These are phyloP conservation scores for Chenopodium album DNA, from an alignment of 148 eudicot genomes.

Conservation along the genomic window DNA sequence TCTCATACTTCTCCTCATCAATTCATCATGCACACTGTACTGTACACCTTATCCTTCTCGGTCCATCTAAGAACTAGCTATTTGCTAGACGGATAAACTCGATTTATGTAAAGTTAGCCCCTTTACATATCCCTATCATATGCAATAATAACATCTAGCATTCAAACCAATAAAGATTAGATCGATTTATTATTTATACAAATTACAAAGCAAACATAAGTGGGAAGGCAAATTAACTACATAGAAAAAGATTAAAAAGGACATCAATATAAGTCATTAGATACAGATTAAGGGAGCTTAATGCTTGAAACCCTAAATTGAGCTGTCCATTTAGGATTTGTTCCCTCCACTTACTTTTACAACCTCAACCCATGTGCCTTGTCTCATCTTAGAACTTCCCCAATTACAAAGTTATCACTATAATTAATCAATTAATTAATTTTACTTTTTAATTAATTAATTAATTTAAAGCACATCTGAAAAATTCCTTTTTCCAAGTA, in stretches of 20 bases:
- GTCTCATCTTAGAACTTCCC: conserved; percentile 31
- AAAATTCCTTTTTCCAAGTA: conserved; percentile 14
- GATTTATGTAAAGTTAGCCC: too few relatives aligned
- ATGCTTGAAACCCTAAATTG: conserved; percentile 10
- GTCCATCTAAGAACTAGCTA: too few relatives aligned
- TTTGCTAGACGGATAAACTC: too few relatives aligned
- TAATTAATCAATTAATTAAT: too few relatives aligned
- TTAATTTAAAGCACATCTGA: conserved; percentile 7
- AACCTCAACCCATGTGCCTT: conserved; percentile 32
- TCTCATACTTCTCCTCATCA: too few relatives aligned
- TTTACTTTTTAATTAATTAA: background rate
- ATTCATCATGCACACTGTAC: too few relatives aligned
- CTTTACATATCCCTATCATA: too few relatives aligned
- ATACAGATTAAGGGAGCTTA: background rate
- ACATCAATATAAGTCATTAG: background rate
- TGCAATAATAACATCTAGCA: too few relatives aligned
- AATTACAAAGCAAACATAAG: background rate
- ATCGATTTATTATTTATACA: background rate
- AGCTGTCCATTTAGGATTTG: conserved; percentile 21
- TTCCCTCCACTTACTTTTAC: conserved; percentile 14
- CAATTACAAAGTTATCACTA: background rate
- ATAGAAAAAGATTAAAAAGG: conserved; percentile 7
- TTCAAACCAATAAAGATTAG: too few relatives aligned
- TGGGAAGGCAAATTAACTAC: background rate
- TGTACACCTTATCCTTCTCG: too few relatives aligned